Percentiles rank a stretch among this genome's conserved stretches.
Conservation (phyloP, 2,329 filamentous ascomycete species). For the Venturiaceae sp. region DNA sequence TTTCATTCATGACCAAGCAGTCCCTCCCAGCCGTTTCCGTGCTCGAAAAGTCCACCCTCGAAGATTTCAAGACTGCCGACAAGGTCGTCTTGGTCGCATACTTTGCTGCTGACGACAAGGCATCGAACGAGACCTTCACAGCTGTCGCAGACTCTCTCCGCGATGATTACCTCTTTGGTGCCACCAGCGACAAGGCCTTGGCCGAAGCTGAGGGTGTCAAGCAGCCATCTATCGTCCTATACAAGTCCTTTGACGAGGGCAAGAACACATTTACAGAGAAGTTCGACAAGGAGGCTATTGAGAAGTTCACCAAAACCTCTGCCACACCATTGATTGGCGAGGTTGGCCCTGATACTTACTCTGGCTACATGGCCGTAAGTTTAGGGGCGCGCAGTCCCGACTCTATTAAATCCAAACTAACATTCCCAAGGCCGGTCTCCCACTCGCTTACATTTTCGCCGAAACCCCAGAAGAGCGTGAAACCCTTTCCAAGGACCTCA, state of each 20-base stretch:
- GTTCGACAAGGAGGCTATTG: slow-evolving; percentile 72
- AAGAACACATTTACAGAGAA: slow-evolving; percentile 75
- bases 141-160: slow-evolving; percentile 65
- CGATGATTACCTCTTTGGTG: slow-evolving; percentile 88
- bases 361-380: slow-evolving; percentile 72
- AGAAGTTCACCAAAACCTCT: slow-evolving; percentile 72
- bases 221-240: slow-evolving; percentile 79
- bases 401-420: slow-evolving; percentile 9
- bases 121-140: slow-evolving; percentile 78
- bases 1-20: slow-evolving; percentile 97
- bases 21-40: slow-evolving; percentile 83
- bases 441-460: slow-evolving; percentile 95
- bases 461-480: slow-evolving; percentile 86
- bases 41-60: slow-evolving; percentile 70
- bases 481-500: slow-evolving; percentile 65
- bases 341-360: slow-evolving; percentile 94
- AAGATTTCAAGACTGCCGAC: slow-evolving; percentile 96
- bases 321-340: slow-evolving; percentile 89
- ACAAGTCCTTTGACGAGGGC: slow-evolving; percentile 97
- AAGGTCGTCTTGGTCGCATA: slow-evolving; percentile 93
- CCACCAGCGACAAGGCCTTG: slow-evolving; percentile 70
- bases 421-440: slow-evolving; percentile 57
- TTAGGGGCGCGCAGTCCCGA: background rate
- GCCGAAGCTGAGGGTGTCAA: slow-evolving; percentile 86
- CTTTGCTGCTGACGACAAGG: slow-evolving; percentile 70